phyloP scores from a whole-genome alignment of 805 yeast genomes.

The Blastobotrys muscicola region DNA sequence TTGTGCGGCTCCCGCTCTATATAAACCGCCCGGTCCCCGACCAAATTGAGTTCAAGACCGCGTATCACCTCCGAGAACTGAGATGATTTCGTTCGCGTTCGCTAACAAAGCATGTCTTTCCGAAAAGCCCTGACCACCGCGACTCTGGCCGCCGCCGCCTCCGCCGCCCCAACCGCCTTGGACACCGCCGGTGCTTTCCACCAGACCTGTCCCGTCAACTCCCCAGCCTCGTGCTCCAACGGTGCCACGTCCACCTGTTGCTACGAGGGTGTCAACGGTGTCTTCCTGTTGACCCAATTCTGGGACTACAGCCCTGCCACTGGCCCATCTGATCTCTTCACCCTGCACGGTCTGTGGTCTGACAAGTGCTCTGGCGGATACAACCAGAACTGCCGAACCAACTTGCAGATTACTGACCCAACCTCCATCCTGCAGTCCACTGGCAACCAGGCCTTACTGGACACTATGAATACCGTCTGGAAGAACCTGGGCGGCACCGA shows the following conservation, averaged over 20 bases:
- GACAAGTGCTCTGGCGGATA: constrained; percentile 58
- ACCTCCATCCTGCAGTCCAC: constrained; percentile 34
- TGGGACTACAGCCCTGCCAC: constrained; percentile 80
- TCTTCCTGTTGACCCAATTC: constrained; percentile 76
- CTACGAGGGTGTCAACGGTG: constrained; percentile 80
- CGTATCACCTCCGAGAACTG: too few species aligned
- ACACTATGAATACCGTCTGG: constrained; percentile 57
- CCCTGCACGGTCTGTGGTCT: constrained; percentile 85
- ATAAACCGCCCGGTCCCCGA: too few species aligned
- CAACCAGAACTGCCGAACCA: constrained; percentile 65
- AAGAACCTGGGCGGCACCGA: constrained; percentile 62
- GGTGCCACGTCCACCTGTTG: constrained; percentile 53
- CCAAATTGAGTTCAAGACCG: too few species aligned
- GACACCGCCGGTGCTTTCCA: too few species aligned
- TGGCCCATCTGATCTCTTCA: constrained; percentile 64
- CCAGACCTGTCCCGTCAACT: constrained; percentile 24
- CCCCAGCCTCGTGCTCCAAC: constrained; percentile 26
- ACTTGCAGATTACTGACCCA: constrained; percentile 45
- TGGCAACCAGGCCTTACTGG: constrained; percentile 41
- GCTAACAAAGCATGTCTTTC: too few species aligned
- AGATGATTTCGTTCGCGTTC: too few species aligned
- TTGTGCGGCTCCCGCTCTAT: too few species aligned
- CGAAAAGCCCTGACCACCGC: too few species aligned
- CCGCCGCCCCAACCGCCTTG: too few species aligned
- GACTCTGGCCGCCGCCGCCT: too few species aligned